Percentiles rank a stretch among this genome's conserved stretches.
Conservation (phyloP, 345 rosid genomes). For the Odontarrhena argentea region DNA sequence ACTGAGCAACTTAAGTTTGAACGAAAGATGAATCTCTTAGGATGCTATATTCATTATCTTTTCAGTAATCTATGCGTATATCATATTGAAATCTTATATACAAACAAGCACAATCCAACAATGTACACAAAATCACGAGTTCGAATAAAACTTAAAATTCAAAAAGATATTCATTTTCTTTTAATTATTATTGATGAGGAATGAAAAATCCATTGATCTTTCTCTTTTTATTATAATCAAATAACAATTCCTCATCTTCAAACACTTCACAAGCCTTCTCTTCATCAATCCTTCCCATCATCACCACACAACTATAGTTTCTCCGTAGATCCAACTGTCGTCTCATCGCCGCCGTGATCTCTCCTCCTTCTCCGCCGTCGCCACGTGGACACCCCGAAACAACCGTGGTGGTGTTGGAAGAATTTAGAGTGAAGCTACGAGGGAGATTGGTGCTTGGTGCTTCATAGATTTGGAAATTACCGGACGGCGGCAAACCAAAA, state of each 20-base stretch:
- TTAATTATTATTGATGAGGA: conserved; percentile 9
- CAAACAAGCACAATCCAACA: conserved; percentile 11
- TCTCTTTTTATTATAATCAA: conserved; percentile 3
- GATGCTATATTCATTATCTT: too few species aligned
- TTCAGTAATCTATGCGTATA: background rate
- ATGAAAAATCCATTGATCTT: conserved; percentile 20
- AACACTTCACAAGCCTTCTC: conserved; percentile 56
- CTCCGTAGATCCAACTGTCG: conserved; percentile 34
- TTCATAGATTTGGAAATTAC: conserved; percentile 43
- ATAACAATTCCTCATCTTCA: conserved; percentile 33
- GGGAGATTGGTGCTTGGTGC: conserved; percentile 43
- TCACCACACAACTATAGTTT: conserved; percentile 32
- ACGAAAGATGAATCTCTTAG: too few species aligned
- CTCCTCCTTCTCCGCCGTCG: conserved; percentile 14
- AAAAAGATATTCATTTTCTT: background rate
- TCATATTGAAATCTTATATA: conserved; percentile 4
- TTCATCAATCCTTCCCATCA: conserved; percentile 80
- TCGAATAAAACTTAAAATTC: background rate
- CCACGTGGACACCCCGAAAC: conserved; percentile 45
- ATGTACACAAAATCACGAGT: conserved; percentile 11
- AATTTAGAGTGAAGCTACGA: conserved; percentile 52
- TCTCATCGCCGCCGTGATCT: conserved; percentile 26
- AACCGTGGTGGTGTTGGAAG: conserved; percentile 34
- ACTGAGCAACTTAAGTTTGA: background rate
- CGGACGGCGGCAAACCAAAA: conserved; percentile 51